Percentiles rank a stretch among this genome's conserved stretches.
These are phyloP conservation scores for Colletotrichum sp. DNA, from an alignment of 2,329 filamentous ascomycete species.

Conservation along the genomic window DNA sequence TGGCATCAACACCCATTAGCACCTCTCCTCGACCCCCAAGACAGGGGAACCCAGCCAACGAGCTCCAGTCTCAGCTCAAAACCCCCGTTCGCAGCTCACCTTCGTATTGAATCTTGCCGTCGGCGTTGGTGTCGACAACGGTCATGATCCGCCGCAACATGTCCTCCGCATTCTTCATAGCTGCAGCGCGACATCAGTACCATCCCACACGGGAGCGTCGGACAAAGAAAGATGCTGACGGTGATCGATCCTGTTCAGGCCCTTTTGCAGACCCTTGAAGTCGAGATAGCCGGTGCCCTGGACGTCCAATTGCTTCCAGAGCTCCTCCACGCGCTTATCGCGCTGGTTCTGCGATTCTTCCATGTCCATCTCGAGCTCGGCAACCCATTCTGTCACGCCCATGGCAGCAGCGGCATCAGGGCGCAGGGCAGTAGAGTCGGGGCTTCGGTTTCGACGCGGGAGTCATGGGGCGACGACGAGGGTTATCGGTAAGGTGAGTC, in stretches of 20 bases:
- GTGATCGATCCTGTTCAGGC: constrained; percentile 88
- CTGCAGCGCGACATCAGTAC: constrained; percentile 37
- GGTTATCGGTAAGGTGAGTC: background rate
- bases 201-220: background rate
- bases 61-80: constrained; percentile 3
- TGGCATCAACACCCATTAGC: constrained; percentile 38
- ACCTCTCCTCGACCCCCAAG: constrained; percentile 8
- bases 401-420: constrained; percentile 34
- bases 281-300: constrained; percentile 81
- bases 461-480: constrained; percentile 21
- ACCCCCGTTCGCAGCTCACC: constrained; percentile 57
- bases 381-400: constrained; percentile 55
- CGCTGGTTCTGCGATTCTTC: constrained; percentile 78
- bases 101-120: constrained; percentile 90
- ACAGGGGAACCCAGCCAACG: background rate
- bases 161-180: constrained; percentile 87
- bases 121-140: constrained; percentile 83
- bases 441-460: constrained; percentile 33
- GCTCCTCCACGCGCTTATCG: constrained; percentile 80
- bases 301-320: constrained; percentile 86
- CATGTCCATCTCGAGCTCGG: constrained; percentile 67
- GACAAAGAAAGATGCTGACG: constrained; percentile 57
- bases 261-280: constrained; percentile 82
- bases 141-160: constrained; percentile 82
- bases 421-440: constrained; percentile 23